A percentile compares a stretch with the other conserved stretches of the same genome.
These are phyloP conservation scores for Drosera spatulata DNA, from an alignment of 179 eudicot genomes.

Conservation along the genomic window DNA sequence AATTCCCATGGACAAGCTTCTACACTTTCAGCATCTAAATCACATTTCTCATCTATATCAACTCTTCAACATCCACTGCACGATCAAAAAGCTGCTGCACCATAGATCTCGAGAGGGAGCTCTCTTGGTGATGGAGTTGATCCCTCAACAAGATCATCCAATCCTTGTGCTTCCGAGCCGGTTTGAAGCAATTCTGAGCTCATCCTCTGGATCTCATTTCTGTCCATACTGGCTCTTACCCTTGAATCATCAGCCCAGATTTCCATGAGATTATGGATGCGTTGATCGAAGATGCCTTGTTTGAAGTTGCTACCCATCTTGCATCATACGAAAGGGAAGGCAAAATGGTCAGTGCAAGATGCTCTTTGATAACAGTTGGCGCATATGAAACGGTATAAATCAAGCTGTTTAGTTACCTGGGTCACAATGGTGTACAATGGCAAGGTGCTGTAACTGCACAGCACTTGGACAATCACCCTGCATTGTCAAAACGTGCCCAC, in stretches of 20 bases:
- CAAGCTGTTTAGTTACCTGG: constrained; percentile 43
- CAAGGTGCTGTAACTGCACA: constrained; percentile 89
- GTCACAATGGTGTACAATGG: constrained; percentile 88
- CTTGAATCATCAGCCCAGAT: constrained; percentile 26
- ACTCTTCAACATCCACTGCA: too few species aligned
- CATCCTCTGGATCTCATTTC: constrained; percentile 22
- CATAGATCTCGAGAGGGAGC: too few species aligned
- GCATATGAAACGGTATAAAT: background rate
- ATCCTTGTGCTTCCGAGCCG: constrained; percentile 17
- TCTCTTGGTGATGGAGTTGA: too few species aligned
- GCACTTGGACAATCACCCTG: constrained; percentile 81
- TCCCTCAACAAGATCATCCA: constrained; percentile 13
- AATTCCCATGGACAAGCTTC: too few species aligned
- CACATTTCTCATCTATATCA: too few species aligned
- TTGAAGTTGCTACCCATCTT: constrained; percentile 90
- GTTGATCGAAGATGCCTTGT: constrained; percentile 33
- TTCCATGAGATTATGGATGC: constrained; percentile 12
- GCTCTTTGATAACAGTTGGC: background rate
- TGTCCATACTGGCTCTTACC: constrained; percentile 9
- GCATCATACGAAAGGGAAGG: background rate
- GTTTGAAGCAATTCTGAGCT: constrained; percentile 18
- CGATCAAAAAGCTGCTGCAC: too few species aligned
- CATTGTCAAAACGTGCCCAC: constrained; percentile 1
- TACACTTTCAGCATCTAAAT: too few species aligned
- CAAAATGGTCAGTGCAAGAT: background rate